These are phyloP conservation scores for Mortierella sp. DNA, from an alignment of 371 early-diverging fungal species.

Conservation along the genomic window DNA sequence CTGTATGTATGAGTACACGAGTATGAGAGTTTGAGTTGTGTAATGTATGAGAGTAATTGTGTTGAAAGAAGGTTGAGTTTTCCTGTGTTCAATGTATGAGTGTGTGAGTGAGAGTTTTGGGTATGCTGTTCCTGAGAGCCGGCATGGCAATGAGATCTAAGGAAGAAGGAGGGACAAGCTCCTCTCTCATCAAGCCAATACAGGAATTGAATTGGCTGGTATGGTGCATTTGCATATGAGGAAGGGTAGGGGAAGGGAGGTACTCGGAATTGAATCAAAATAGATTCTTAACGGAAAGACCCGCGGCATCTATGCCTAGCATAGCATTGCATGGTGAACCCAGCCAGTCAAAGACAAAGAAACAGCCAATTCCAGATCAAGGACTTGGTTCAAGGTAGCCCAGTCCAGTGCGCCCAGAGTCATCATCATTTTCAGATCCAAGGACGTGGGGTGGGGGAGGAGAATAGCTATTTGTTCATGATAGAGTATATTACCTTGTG, in stretches of 20 bases:
- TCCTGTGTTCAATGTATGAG: neutral
- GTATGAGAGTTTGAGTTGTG: neutral
- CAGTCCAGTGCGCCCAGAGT: neutral
- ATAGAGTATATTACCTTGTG: conserved; percentile 1
- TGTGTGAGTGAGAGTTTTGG: neutral
- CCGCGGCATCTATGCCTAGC: neutral
- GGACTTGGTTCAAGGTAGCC: too few species aligned
- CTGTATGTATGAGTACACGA: neutral
- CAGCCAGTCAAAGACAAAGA: neutral
- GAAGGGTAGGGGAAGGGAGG: neutral
- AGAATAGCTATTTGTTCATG: neutral
- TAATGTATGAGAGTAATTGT: neutral
- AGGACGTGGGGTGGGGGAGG: neutral
- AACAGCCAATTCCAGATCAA: too few species aligned
- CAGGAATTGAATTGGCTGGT: neutral
- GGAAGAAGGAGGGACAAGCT: neutral
- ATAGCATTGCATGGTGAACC: neutral
- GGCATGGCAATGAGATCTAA: neutral
- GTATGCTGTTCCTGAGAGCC: conserved; percentile 7
- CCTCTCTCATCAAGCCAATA: neutral
- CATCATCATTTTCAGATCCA: neutral
- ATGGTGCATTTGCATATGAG: neutral
- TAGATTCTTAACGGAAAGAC: neutral
- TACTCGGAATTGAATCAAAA: neutral
- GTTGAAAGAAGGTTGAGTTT: neutral